Base-by-base conservation (phyloP, 768 basidiomycete genomes). In the Paxillus ammoniavirescens region DNA sequence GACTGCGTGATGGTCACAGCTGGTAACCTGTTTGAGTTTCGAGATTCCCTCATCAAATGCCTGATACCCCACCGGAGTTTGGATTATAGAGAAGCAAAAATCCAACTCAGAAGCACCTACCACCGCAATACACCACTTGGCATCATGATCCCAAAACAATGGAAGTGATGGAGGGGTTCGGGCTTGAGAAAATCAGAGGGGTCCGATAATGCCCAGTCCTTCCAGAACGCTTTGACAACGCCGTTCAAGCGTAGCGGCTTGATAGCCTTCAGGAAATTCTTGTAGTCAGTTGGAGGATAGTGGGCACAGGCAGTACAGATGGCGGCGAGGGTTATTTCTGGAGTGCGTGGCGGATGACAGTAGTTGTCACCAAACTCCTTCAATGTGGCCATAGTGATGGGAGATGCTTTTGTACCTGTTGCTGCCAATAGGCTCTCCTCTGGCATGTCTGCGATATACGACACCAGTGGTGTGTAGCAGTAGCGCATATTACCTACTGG, bases 21-120 rank as follows among this genome's bases (percentile, higher is more conserved):
- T 74, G 8, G 73, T 74, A 8, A 73, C 68, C 54, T 77, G 75
- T 47, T 77, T 77, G 26, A 78, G 45, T n/a, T 57, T 55, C 10
- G 72, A 74, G 9, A 78, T 70, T 0, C 76, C 76, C 15, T 73
- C 67, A 15, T 60, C 55, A 48, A 76, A 78, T n/a, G 71, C 70
- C n/a, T 65, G 56, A 58, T 67, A 73, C 2, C 73, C 72, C 8
- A 64, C 64, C 33, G 60, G 63, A 13, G 68, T 63, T 21, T 76
- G 75, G 9, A 78, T 60, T n/a, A 74, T 44, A 0, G 64, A 69
- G 42, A 75, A 71, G 2, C 65, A 61, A 53, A 72, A 72, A 50
- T 77, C 68, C 3, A 77, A 59, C 51, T 79, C 73, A 1, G 50
- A 12, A 1, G 49, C 47, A 0, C 67, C 65, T 31, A 77, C 37